These are phyloP conservation scores for Clarireedia paspali DNA, from an alignment of 2,329 filamentous ascomycete species.

Conservation along the genomic window DNA sequence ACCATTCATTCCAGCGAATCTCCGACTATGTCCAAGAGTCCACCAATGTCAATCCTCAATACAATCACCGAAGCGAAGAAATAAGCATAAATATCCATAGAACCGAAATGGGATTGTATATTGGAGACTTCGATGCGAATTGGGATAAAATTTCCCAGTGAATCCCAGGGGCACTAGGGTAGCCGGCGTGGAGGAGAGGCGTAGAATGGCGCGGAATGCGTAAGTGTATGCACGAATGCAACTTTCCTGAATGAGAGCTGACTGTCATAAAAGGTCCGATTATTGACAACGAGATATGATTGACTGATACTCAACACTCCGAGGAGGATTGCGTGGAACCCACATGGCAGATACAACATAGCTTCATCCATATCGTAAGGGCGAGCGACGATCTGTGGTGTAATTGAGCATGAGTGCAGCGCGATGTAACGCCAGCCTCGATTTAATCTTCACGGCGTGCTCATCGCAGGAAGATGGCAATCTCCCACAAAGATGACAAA, in stretches of 20 bases:
- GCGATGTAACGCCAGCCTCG: neutral
- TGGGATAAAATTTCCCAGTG: neutral
- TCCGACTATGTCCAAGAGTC: neutral
- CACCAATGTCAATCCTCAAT: conserved; percentile 1
- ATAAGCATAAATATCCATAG: neutral
- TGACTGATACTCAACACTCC: too few relatives aligned
- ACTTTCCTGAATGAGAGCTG: too few relatives aligned
- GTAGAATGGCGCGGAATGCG: neutral
- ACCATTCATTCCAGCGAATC: neutral
- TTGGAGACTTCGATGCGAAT: neutral
- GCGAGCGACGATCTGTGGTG: too few relatives aligned
- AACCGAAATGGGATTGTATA: neutral
- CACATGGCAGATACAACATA: neutral
- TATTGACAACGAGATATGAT: too few relatives aligned
- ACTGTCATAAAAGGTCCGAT: too few relatives aligned
- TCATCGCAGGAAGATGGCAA: neutral
- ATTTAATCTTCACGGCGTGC: neutral
- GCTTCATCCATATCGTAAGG: too few relatives aligned
- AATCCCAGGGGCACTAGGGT: neutral
- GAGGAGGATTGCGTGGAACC: too few relatives aligned
- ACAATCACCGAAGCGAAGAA: neutral
- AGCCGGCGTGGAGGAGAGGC: neutral
- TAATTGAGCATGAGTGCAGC: neutral
- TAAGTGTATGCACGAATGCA: too few relatives aligned
- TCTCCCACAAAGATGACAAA: neutral